A percentile compares a stretch with the other conserved stretches of the same genome.
These are phyloP conservation scores for Cornus florida DNA, from an alignment of 148 eudicot species.

Conservation along the genomic window DNA sequence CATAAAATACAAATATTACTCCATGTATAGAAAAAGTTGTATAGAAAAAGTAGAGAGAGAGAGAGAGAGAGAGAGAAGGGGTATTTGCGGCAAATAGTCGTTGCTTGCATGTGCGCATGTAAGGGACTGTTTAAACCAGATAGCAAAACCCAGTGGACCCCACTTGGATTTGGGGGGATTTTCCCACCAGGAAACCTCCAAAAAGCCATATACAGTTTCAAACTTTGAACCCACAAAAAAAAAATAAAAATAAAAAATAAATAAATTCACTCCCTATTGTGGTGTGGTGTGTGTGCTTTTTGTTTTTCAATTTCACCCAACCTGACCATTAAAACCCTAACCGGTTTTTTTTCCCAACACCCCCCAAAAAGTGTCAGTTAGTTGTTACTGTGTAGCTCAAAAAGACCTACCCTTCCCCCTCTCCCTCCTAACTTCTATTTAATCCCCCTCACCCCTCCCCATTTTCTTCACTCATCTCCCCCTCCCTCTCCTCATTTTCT, in stretches of 20 bases:
- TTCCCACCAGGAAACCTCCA: background rate
- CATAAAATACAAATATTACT: no score
- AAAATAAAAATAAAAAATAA: no score
- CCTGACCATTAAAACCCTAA: background rate
- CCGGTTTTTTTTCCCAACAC: background rate
- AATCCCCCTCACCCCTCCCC: background rate
- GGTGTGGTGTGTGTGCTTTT: background rate
- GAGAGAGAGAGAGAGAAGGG: background rate
- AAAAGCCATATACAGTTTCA: conserved; percentile 1
- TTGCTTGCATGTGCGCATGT: background rate
- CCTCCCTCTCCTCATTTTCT: background rate
- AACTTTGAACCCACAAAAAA: background rate
- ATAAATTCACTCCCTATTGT: background rate
- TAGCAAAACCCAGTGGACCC: background rate
- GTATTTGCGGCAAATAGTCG: background rate
- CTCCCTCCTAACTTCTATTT: conserved; percentile 5
- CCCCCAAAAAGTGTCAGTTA: background rate
- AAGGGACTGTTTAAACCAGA: background rate
- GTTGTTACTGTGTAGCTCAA: no score
- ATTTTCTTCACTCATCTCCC: background rate
- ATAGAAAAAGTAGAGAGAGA: background rate
- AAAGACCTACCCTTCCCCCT: conserved; percentile 9
- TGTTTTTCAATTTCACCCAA: no score
- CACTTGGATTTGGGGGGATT: background rate
- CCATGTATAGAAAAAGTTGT: background rate